Conservation (phyloP, 1,139 yeast genomes). For the Suhomyces chickasaworum region DNA sequence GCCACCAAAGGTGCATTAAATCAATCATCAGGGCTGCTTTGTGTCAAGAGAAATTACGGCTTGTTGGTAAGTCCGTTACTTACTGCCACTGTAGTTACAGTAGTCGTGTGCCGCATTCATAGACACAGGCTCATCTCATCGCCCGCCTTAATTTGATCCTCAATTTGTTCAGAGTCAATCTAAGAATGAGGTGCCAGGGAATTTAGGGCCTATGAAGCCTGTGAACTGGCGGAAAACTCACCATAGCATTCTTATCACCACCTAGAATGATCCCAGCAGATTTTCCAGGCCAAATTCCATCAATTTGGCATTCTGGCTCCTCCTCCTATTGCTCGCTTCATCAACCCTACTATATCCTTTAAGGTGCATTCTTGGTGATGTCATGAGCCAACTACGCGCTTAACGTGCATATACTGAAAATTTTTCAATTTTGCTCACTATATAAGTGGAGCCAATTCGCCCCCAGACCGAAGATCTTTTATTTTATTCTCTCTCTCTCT, state of each 20-base stretch:
- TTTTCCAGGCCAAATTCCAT: background rate
- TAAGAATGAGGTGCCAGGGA: background rate
- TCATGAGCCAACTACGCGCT: conserved; percentile 1
- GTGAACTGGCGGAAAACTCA: background rate
- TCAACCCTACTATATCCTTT: background rate
- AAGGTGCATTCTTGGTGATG: conserved; percentile 11
- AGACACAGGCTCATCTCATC: conserved; percentile 8
- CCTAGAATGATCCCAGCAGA: too few species aligned
- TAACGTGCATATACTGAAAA: conserved; percentile 7
- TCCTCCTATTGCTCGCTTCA: background rate
- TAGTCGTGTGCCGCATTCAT: conserved; percentile 6
- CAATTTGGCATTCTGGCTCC: background rate
- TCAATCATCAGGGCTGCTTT: background rate
- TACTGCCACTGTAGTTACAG: background rate
- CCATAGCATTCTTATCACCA: too few species aligned
- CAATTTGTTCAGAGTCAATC: conserved; percentile 1
- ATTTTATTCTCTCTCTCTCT: conserved; percentile 16
- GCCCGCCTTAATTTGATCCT: conserved; percentile 8
- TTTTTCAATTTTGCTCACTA: conserved; percentile 7
- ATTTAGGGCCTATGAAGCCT: background rate
- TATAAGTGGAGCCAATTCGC: conserved; percentile 8
- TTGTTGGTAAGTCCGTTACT: background rate
- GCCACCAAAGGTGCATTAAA: background rate
- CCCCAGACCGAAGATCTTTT: conserved; percentile 9
- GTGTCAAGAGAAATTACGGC: background rate